A percentile compares a stretch with the other conserved stretches of the same genome.
Evolutionary conservation across 345 rosid species (phyloP).

Genomic region (Aquilaria sinensis): DNA sequence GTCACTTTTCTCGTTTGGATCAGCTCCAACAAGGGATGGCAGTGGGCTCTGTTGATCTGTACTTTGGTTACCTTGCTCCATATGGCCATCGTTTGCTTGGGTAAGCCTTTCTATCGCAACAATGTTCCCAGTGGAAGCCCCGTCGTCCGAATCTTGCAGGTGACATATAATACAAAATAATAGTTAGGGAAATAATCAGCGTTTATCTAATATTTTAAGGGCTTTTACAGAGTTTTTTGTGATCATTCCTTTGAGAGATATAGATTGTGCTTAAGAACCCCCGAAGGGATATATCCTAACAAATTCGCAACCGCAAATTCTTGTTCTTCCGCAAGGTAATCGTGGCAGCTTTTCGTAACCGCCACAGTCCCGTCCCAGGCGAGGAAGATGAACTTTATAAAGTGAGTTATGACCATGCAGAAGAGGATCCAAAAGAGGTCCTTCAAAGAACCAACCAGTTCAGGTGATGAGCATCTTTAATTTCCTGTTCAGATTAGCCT

Average conservation of each 20-base stretch:
- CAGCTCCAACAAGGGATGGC: conserved; percentile 44
- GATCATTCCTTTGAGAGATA: too few species aligned
- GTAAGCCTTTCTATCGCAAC: conserved; percentile 43
- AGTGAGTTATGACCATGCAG: conserved; percentile 37
- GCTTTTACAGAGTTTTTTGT: too few species aligned
- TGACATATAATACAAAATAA: background rate
- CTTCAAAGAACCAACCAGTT: conserved; percentile 44
- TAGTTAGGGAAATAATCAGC: too few species aligned
- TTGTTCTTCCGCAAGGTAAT: conserved; percentile 11
- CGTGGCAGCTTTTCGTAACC: conserved; percentile 36
- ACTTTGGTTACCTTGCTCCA: conserved; percentile 25
- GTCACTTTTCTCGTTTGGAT: conserved; percentile 52
- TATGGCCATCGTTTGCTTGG: conserved; percentile 26
- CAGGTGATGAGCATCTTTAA: conserved; percentile 20
- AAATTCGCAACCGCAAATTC: too few species aligned
- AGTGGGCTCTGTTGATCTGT: conserved; percentile 37
- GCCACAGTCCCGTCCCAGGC: conserved; percentile 33
- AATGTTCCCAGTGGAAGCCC: conserved; percentile 45
- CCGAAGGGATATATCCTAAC: too few species aligned
- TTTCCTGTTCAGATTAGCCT: background rate
- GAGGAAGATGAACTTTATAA: conserved; percentile 30
- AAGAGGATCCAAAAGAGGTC: conserved; percentile 26
- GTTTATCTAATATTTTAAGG: too few species aligned
- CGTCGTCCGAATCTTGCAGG: conserved; percentile 41
- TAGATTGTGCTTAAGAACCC: too few species aligned